phyloP scores from a whole-genome alignment of 2,329 filamentous ascomycete species.

The Arthrinium puccinioides region DNA sequence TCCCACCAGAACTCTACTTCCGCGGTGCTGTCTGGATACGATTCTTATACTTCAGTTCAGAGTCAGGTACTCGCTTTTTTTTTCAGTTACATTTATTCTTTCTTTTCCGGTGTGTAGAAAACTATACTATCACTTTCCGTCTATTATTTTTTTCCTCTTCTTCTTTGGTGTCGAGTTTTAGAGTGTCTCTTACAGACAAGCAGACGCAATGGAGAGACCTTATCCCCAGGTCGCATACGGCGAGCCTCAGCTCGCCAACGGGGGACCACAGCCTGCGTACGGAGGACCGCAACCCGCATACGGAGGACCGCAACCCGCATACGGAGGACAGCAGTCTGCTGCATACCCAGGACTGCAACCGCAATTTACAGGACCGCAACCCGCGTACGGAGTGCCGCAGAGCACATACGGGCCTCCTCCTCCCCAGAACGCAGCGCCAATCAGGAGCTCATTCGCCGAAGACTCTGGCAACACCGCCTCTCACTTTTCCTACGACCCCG shows the following conservation, averaged over 20 bases:
- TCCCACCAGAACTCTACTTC: constrained; percentile 3
- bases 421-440: too few species aligned
- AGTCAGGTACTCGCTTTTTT: constrained; percentile 6
- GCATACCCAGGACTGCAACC: too few species aligned
- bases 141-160: constrained; percentile 5
- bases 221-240: background rate
- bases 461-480: background rate
- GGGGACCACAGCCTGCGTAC: background rate
- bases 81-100: constrained; percentile 5
- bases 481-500: background rate
- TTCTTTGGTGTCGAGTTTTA: background rate
- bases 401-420: too few species aligned
- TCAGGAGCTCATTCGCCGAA: background rate
- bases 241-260: background rate
- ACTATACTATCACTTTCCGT: constrained; percentile 7
- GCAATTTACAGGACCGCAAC: background rate
- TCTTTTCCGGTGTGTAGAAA: constrained; percentile 3
- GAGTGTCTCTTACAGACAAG: too few species aligned
- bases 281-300: constrained; percentile 1
- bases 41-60: constrained; percentile 10
- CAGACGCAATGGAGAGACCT: too few species aligned
- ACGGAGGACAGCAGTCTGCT: constrained; percentile 1
- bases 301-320: background rate
- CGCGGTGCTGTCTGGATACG: constrained; percentile 10
- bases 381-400: background rate